Base-by-base conservation (phyloP, 2,329 filamentous ascomycete species). In the Drechslerella stenobrocha region DNA sequence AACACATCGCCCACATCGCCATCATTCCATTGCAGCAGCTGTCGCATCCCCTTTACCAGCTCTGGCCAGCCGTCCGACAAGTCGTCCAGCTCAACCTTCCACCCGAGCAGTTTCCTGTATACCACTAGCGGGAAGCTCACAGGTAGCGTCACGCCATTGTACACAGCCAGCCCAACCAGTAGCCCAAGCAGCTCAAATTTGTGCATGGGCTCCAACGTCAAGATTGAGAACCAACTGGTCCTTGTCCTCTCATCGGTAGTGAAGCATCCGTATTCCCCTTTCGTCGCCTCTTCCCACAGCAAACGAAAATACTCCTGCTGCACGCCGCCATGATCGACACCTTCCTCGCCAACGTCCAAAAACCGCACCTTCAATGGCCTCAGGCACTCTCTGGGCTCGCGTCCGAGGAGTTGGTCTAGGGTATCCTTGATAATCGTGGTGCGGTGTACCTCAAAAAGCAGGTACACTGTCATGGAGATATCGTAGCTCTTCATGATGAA, bases 241-340 rank as follows among this genome's bases (percentile, higher is more conserved):
- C 84, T 84, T 0, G 88, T 93, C 56, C 84, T 80, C 0, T 83
- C 77, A 72, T 97, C 90, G 28, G 89, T 82, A 0, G 85, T 87
- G 75, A 97, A 97, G 55, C 88, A 84, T 1, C 87, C 90, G 73
- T 88, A 89, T 42, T 85, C 82, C 2, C 89, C 87, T 72, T 89
- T 81, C 45, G 97, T 81, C 2, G 88, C 88, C 73, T 95, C 87
- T 0, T 84, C 84, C 72, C 96, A 85, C 15, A 89, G 85, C 24
- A 96, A 78, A 13, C 90, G 85, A 78, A 98, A 97, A 75, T 96
- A 97, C 70, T 98, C 93, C 75, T 96, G 91, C 73, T 96, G 92
- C 0, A 98, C 91, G 70, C 93, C 93, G 42, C 93, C 93, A 48
- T 92, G 90, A 75, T 98, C 93, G 30, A 95, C 84, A 0, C 93